Evolutionary conservation across 331 rosid genomes (phyloP).

Genomic region (Telfairia occidentalis): DNA sequence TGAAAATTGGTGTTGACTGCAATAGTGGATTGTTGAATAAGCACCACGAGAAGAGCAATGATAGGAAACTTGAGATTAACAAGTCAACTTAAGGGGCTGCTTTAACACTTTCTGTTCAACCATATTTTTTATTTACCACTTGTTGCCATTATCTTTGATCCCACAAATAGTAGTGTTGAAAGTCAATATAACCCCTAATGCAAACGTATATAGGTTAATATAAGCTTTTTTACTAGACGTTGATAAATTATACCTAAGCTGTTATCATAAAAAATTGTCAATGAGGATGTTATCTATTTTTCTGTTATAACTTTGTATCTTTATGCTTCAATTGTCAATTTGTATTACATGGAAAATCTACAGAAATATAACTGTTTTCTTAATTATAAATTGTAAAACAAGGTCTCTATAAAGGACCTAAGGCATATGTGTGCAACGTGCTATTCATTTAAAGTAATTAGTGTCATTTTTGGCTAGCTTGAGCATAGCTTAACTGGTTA

Average conservation of each 20-base stretch:
- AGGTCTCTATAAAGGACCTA: background rate
- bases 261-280: background rate
- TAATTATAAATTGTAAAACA: background rate
- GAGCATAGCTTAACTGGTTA: too few species aligned
- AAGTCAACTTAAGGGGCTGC: background rate
- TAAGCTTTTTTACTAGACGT: background rate
- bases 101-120: background rate
- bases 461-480: too few species aligned
- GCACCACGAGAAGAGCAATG: background rate
- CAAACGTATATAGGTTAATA: background rate
- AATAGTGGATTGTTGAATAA: background rate
- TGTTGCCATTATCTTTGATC: background rate
- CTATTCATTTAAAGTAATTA: background rate
- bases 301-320: background rate
- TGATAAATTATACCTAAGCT: background rate
- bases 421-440: background rate
- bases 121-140: background rate
- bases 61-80: background rate
- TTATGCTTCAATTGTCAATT: background rate
- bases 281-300: background rate
- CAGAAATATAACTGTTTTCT: background rate
- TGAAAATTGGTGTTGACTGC: background rate
- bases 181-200: background rate
- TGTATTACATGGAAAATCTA: background rate
- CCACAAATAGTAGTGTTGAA: background rate